A percentile compares a stretch with the other conserved stretches of the same genome.
Conservation (phyloP, 352 stramenopile species). For the Phytophthora hybrid region DNA sequence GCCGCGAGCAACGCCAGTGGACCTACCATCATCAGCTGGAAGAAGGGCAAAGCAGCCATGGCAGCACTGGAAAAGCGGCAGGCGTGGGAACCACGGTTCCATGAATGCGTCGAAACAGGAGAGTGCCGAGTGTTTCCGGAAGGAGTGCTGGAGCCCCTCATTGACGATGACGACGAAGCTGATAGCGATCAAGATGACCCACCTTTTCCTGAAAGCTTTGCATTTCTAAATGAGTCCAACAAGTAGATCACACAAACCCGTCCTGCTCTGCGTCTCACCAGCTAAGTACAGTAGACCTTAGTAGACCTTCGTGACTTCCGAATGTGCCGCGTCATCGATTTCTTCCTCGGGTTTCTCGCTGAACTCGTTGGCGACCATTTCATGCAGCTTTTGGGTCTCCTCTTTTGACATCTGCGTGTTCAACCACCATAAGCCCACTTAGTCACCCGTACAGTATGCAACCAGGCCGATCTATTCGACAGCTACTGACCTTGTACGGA, state of each 20-base stretch:
- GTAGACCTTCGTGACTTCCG: conserved; percentile 86
- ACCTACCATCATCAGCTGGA: conserved; percentile 40
- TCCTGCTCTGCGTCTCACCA: not conserved
- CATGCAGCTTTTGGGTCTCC: conserved; percentile 74
- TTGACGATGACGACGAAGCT: conserved; percentile 24
- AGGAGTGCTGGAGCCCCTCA: conserved; percentile 1
- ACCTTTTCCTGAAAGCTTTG: conserved; percentile 73
- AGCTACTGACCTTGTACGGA: conserved; percentile 91
- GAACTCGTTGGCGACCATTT: conserved; percentile 72
- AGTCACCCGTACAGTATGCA: not conserved
- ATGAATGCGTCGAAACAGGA: conserved; percentile 72
- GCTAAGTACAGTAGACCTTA: conserved; percentile 31
- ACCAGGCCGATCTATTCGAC: not conserved
- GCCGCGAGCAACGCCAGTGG: conserved; percentile 18
- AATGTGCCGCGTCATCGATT: conserved; percentile 40
- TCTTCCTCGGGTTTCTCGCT: conserved; percentile 39
- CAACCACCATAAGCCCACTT: not conserved
- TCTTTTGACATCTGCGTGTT: conserved; percentile 77
- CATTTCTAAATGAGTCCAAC: conserved; percentile 59
- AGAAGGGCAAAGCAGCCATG: conserved; percentile 52
- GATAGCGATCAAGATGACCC: conserved; percentile 43
- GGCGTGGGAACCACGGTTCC: conserved; percentile 67
- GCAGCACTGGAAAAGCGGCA: conserved; percentile 35
- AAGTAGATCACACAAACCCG: conserved; percentile 20
- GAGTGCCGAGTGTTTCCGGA: conserved; percentile 53